Base-by-base conservation (phyloP, 352 stramenopile species). In the Phytophthora rubi region DNA sequence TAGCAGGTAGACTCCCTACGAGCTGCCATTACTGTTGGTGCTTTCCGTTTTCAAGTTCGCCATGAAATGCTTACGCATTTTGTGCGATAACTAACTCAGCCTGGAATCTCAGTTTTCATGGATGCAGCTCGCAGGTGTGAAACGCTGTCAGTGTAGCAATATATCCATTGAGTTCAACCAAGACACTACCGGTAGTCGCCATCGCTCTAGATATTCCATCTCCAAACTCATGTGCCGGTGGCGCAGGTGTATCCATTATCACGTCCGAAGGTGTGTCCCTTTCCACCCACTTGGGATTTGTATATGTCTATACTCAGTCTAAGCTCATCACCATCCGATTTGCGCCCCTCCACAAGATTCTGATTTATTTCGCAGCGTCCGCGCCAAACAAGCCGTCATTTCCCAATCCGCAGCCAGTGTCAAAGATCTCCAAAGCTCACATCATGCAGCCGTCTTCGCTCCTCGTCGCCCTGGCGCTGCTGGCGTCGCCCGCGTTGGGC, bases 381-480 rank as follows among this genome's bases (percentile, higher is more conserved):
- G 39, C 21, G 39, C 21, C 21, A 51, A 18, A 18, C 18, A 51
- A 6, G n/a, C 18, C 4, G 39, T 47, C 39, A 47, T 15, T 47
- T 47, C 39, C n/a, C 39, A 47, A 47, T 47, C 39, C 39, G 15
- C 39, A 9, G 9, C 39, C 15, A 47, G 39, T 15, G 39, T 47
- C 39, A 15, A 18, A 47, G 39, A 42, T 42, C 35, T 4, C 15
- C 4, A 12, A 13, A 13, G 35, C 6, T 0, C 56, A 71, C 18
- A 52, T 30, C n/a, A 79, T 79, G 71, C 58, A 70, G 37, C 44
- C 44, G 44, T 39, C 68, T 6, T 70, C 68, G 10, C 53, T 73
- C 9, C 42, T 79, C 30, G 28, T 70, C 33, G 54, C 58, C n/a
- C 15, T 67, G 54, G 68, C 65, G 6, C 16, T 78, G 10, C 49